Conservation (phyloP, 306 rosid species). For the Quercus dentata region DNA sequence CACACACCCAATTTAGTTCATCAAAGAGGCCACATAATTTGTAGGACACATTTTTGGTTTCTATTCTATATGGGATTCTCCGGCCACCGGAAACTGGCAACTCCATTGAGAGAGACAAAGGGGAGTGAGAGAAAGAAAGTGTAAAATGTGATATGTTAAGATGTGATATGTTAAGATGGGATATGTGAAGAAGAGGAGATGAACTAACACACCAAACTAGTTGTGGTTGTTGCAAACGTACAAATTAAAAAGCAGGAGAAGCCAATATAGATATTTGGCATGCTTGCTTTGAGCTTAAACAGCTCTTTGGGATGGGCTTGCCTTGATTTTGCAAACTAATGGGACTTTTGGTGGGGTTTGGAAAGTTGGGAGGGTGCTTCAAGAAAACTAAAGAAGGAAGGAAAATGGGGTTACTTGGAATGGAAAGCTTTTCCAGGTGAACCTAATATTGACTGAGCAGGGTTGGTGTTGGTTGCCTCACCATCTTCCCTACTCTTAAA, state of each 20-base stretch:
- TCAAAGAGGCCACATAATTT: conserved; percentile 52
- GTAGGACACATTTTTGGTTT: conserved; percentile 66
- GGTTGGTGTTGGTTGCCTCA: conserved; percentile 63
- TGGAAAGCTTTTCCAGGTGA: conserved; percentile 53
- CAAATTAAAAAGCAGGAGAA: conserved; percentile 31
- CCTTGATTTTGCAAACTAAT: conserved; percentile 22
- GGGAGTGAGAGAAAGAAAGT: conserved; percentile 27
- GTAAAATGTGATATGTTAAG: background rate
- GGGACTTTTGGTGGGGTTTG: conserved; percentile 12
- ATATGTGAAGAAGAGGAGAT: conserved; percentile 44
- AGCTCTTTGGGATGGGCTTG: conserved; percentile 21
- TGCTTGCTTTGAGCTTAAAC: conserved; percentile 24
- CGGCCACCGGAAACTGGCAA: conserved; percentile 42
- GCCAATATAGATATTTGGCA: conserved; percentile 25
- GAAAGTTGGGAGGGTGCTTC: conserved; percentile 21
- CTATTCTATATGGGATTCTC: conserved; percentile 44
- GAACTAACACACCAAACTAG: conserved; percentile 83
- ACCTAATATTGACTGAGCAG: conserved; percentile 62
- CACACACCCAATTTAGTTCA: conserved; percentile 40
- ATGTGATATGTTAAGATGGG: conserved; percentile 12
- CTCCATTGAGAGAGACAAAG: conserved; percentile 38
- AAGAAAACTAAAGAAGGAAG: conserved; percentile 28
- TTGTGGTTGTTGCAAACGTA: background rate
- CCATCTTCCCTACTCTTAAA: conserved; percentile 40
- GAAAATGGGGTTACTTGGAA: background rate